Evolutionary conservation across 2,329 filamentous ascomycete genomes (phyloP).

Genomic region (Claviceps capensis): DNA sequence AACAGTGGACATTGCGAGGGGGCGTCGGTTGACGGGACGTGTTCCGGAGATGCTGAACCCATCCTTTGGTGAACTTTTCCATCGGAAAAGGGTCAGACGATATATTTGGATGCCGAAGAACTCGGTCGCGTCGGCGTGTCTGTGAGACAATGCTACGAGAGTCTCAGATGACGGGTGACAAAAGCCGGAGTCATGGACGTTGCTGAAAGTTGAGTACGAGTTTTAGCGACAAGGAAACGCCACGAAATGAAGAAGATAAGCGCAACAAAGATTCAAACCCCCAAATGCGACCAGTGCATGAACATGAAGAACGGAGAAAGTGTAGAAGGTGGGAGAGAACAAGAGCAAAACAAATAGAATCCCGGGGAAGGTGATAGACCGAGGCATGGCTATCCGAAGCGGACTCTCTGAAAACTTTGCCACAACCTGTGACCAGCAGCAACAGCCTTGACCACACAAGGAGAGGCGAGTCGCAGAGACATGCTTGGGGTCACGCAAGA

Average conservation of each 20-base stretch:
- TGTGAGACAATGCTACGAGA: background rate
- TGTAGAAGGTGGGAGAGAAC: too few relatives aligned
- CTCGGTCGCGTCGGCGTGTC: background rate
- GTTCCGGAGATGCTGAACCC: conserved; percentile 13
- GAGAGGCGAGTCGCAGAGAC: too few relatives aligned
- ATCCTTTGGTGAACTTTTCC: conserved; percentile 10
- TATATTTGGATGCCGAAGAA: background rate
- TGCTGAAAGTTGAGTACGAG: background rate
- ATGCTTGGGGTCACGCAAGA: background rate
- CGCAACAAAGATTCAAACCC: background rate
- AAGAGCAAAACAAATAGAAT: too few relatives aligned
- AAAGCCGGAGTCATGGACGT: background rate
- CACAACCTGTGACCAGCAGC: too few relatives aligned
- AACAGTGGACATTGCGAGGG: conserved; percentile 9
- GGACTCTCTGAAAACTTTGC: too few relatives aligned
- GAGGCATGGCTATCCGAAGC: too few relatives aligned
- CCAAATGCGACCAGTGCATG: too few relatives aligned
- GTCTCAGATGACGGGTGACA: background rate
- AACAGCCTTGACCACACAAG: too few relatives aligned
- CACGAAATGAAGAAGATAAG: background rate
- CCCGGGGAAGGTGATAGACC: too few relatives aligned
- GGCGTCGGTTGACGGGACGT: conserved; percentile 10
- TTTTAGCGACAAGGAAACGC: background rate
- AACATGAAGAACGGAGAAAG: too few relatives aligned
- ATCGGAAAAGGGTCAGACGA: conserved; percentile 3